A percentile compares a stretch with the other conserved stretches of the same genome.
Evolutionary conservation across 495 filamentous ascomycete genomes (phyloP).

Genomic region (Penicillium soppii): DNA sequence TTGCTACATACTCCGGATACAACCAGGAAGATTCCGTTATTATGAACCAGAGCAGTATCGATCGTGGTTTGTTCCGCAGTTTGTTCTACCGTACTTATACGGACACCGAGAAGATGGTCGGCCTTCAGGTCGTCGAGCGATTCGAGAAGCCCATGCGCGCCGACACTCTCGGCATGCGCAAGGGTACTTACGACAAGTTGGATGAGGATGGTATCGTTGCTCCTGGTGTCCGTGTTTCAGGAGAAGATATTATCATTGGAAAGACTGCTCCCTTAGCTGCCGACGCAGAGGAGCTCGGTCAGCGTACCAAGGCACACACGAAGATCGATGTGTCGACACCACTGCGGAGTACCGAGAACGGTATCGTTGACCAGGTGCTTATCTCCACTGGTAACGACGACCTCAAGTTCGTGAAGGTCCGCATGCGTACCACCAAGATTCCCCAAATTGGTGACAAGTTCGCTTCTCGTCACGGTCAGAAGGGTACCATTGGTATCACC

Average conservation of each 20-base stretch:
- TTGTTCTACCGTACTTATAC: constrained; percentile 97
- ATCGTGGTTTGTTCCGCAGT: constrained; percentile 94
- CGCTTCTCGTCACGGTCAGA: constrained; percentile 97
- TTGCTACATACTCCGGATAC: constrained; percentile 97
- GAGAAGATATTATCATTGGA: constrained; percentile 98
- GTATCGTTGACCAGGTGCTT: constrained; percentile 91
- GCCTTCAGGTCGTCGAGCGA: constrained; percentile 80
- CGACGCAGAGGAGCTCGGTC: constrained; percentile 90
- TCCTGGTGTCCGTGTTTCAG: constrained; percentile 89
- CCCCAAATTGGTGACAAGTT: constrained; percentile 99
- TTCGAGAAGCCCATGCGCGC: constrained; percentile 92
- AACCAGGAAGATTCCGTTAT: constrained; percentile 99
- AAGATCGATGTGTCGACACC: constrained; percentile 96
- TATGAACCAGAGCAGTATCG: constrained; percentile 99
- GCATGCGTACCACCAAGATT: constrained; percentile 95
- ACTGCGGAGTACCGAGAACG: constrained; percentile 89
- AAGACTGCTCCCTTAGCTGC: constrained; percentile 94
- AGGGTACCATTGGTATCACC: constrained; percentile 98
- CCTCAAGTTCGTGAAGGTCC: constrained; percentile 90
- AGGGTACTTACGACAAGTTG: constrained; percentile 96
- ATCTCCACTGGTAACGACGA: constrained; percentile 85
- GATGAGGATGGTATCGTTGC: constrained; percentile 93
- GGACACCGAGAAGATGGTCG: constrained; percentile 91
- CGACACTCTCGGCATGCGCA: constrained; percentile 86
- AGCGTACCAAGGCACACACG: constrained; percentile 81